phyloP scores from a whole-genome alignment of 257 asterid genomes.

The Verbena officinalis region DNA sequence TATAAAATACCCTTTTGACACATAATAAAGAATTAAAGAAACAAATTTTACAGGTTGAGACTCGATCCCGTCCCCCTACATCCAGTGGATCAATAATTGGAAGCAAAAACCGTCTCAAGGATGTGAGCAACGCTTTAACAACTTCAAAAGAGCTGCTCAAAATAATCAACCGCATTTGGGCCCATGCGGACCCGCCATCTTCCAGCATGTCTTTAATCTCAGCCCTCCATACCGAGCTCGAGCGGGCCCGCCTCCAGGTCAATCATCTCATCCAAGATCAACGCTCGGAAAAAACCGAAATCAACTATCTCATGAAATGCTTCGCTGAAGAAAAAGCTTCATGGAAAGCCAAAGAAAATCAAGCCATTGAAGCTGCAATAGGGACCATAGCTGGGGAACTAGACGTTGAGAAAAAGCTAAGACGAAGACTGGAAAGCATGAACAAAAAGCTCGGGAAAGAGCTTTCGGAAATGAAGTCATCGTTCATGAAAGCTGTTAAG shows the following conservation, averaged over 20 bases:
- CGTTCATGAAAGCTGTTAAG: constrained; percentile 58
- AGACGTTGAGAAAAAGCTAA: constrained; percentile 71
- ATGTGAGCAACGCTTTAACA: constrained; percentile 77
- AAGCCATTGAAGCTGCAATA: constrained; percentile 64
- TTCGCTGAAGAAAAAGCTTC: constrained; percentile 84
- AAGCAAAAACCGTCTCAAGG: constrained; percentile 63
- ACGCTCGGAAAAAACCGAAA: constrained; percentile 55
- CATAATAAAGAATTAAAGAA: neutral
- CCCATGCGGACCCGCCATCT: constrained; percentile 75
- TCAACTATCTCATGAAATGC: constrained; percentile 68
- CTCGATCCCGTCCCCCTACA: constrained; percentile 67
- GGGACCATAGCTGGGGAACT: constrained; percentile 62
- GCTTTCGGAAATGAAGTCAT: constrained; percentile 59
- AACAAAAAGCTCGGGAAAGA: constrained; percentile 84
- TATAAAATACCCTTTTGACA: neutral
- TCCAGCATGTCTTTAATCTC: constrained; percentile 85
- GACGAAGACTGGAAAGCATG: constrained; percentile 74
- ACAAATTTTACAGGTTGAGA: constrained; percentile 64
- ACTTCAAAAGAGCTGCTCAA: constrained; percentile 94
- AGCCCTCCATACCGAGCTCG: constrained; percentile 93
- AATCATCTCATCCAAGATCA: constrained; percentile 85
- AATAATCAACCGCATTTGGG: constrained; percentile 85
- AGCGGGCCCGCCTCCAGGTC: constrained; percentile 86
- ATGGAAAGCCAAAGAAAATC: constrained; percentile 71
- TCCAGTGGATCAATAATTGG: constrained; percentile 58